These are phyloP conservation scores for Ophiostoma sp. DNA, from an alignment of 2,329 filamentous ascomycete species.

Conservation along the genomic window DNA sequence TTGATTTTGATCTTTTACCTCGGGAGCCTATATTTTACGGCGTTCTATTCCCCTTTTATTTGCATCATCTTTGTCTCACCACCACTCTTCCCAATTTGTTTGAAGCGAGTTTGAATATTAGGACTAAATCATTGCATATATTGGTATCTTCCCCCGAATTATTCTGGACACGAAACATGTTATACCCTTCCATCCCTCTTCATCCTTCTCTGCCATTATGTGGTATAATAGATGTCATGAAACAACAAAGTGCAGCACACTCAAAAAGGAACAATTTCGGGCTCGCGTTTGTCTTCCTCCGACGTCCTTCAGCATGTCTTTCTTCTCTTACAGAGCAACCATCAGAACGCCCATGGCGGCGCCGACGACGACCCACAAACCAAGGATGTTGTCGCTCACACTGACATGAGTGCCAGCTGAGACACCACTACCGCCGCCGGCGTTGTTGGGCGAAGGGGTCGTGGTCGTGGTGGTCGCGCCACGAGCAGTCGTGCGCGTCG, in stretches of 20 bases:
- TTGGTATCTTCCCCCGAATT: background rate
- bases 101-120: background rate
- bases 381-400: background rate
- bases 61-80: background rate
- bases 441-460: background rate
- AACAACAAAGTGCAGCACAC: background rate
- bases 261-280: background rate
- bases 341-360: slow-evolving; percentile 15
- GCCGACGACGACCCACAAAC: background rate
- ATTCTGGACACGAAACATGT: background rate
- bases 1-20: background rate
- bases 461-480: background rate
- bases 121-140: background rate
- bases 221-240: background rate
- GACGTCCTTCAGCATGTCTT: background rate
- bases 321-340: slow-evolving; percentile 10
- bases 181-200: background rate
- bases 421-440: background rate
- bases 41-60: background rate
- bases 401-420: background rate
- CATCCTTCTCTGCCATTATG: background rate
- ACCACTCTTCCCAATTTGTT: background rate
- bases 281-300: background rate
- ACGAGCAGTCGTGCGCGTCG: background rate
- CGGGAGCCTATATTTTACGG: background rate